These are phyloP conservation scores for Litchi chinensis DNA, from an alignment of 345 rosid genomes.

Conservation along the genomic window DNA sequence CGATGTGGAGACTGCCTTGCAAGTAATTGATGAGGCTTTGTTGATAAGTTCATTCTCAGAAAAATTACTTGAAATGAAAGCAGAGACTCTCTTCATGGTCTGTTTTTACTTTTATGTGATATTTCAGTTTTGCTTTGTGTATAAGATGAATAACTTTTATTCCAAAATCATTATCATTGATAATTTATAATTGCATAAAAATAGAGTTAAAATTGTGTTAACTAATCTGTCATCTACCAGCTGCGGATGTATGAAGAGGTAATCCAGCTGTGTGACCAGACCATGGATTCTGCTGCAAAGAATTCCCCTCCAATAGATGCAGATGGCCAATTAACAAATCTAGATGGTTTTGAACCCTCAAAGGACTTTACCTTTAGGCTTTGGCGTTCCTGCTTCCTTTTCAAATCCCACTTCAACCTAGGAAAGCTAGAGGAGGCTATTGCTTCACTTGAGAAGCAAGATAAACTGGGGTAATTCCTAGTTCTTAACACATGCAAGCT, in stretches of 20 bases:
- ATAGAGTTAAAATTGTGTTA: conserved; percentile 6
- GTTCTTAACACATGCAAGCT: conserved; percentile 1
- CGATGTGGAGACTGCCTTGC: conserved; percentile 62
- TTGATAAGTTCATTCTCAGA: conserved; percentile 68
- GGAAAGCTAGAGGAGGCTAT: conserved; percentile 94
- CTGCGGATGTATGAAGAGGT: conserved; percentile 81
- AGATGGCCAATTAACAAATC: conserved; percentile 29
- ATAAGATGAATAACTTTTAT: background rate
- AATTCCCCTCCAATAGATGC: conserved; percentile 45
- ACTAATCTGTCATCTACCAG: conserved; percentile 54
- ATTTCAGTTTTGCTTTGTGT: conserved; percentile 5
- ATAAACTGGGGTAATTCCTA: conserved; percentile 50
- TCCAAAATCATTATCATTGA: background rate
- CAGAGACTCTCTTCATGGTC: conserved; percentile 78
- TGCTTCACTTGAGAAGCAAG: conserved; percentile 69
- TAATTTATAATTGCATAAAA: conserved; percentile 9
- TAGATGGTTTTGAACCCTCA: conserved; percentile 41
- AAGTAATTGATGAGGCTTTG: conserved; percentile 67
- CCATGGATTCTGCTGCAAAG: conserved; percentile 70
- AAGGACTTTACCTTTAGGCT: conserved; percentile 49
- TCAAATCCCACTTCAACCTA: conserved; percentile 75
- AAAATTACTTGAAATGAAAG: conserved; percentile 81
- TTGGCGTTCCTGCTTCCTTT: conserved; percentile 68
- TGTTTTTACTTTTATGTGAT: conserved; percentile 21
- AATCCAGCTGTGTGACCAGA: conserved; percentile 79